Evolutionary conservation across 768 basidiomycete species (phyloP), one percentile per base, ranked within the genome.

Genomic region (Sarcomyxa edulis): DNA sequence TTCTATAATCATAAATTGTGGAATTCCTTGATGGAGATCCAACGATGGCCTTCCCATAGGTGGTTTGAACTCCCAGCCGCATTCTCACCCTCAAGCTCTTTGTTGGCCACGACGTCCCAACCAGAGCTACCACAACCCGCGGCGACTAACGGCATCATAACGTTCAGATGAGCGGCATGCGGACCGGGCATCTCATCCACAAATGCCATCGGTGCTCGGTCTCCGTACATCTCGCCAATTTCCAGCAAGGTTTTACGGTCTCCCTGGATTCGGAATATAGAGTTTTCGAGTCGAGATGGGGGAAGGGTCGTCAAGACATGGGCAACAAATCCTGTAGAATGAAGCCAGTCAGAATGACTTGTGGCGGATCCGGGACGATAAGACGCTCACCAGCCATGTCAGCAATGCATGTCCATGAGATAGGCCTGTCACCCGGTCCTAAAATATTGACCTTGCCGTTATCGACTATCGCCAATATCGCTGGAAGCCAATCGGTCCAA

Each of bases 241-340:
- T 54, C 45, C 11, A 49, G 31, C 14, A 60, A 51, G 9, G 54
- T 50, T n/a, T 39, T 52, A 5, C 56, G 59, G 29, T 66, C 54
- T 10, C 62, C 64, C 41, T 64, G 45, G 23, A 65, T 51, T 19
- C 53, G 62, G 48, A 62, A 61, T 2, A 55, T 54, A 1, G 39
- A 48, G 29, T 64, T 40, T 6, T 50, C 51, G 11, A 66, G 49
- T 24, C 50, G 44, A n/a, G 44, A 19, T 0, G 48, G 30, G 10
- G 59, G 56, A 1, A 64, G 40, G 8, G 50, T 52, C 10, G 61
- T 34, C 5, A 34, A n/a, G 32, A 34, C 32, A 14, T 5, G 19
- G 6, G 32, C 5, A 5, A 19, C 19, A 19, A 34, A 34, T n/a
- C n/a, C n/a, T n/a, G n/a, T n/a, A n/a, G n/a, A n/a, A n/a, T n/a